A percentile compares a stretch with the other conserved stretches of the same genome.
Evolutionary conservation across 768 basidiomycete genomes (phyloP).

Genomic region (Botryobasidium botryosum): DNA sequence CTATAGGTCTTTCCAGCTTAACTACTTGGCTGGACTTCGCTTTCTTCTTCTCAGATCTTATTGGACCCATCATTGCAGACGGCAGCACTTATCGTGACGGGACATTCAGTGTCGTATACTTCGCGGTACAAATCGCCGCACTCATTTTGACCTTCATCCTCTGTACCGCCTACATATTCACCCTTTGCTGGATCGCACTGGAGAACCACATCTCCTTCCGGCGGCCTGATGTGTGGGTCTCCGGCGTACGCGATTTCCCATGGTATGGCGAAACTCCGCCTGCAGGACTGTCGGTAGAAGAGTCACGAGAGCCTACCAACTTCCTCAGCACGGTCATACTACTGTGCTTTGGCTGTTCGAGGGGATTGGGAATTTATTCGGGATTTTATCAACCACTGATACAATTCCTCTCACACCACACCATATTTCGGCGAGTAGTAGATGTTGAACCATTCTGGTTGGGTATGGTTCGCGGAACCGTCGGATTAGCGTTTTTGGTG

Average conservation of each 20-base stretch:
- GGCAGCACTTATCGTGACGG: not conserved
- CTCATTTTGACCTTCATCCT: not conserved
- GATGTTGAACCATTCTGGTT: constrained; percentile 6
- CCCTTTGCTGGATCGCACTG: not conserved
- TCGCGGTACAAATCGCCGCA: constrained; percentile 1
- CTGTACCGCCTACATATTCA: not conserved
- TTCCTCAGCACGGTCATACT: not conserved
- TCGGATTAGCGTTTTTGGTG: constrained; percentile 2
- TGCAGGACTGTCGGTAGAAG: not conserved
- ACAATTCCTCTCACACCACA: constrained; percentile 5
- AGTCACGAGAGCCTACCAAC: not conserved
- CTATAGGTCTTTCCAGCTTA: not conserved
- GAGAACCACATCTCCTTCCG: not conserved
- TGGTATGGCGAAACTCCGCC: constrained; percentile 3
- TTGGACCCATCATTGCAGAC: not conserved
- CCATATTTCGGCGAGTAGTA: constrained; percentile 2
- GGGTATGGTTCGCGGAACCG: not conserved
- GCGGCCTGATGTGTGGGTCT: constrained; percentile 1
- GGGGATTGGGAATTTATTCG: not conserved
- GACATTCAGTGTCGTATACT: constrained; percentile 4
- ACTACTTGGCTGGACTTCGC: no score
- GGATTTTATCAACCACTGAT: constrained; percentile 4
- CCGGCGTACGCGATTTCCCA: constrained; percentile 1
- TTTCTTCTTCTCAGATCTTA: not conserved
- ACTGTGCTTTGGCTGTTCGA: not conserved